Percentiles rank a stretch among this genome's conserved stretches.
These are phyloP conservation scores for Xylaria sp. DNA, from an alignment of 2,329 filamentous ascomycete genomes.

Conservation along the genomic window DNA sequence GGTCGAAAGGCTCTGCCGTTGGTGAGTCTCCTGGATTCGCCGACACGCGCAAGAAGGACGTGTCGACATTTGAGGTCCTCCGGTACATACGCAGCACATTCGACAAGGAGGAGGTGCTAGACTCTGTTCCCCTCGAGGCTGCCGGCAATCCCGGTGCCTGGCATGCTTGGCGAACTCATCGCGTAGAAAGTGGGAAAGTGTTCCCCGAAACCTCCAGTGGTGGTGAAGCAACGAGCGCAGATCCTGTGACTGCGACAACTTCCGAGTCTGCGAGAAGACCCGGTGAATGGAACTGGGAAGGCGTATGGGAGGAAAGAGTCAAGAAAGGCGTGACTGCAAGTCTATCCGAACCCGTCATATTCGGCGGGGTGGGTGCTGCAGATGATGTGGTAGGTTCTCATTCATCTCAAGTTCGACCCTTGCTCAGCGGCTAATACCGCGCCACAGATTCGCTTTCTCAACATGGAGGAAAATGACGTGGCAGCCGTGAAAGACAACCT, in stretches of 20 bases:
- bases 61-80: slow-evolving; percentile 69
- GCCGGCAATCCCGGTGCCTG: slow-evolving; percentile 90
- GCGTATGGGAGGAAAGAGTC: slow-evolving; percentile 91
- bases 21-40: slow-evolving; percentile 42
- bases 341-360: slow-evolving; percentile 78
- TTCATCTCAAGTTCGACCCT: slow-evolving; percentile 2
- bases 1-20: slow-evolving; percentile 32
- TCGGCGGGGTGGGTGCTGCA: slow-evolving; percentile 61
- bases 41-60: slow-evolving; percentile 45
- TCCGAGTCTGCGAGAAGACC: slow-evolving; percentile 55
- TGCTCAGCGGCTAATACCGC: slow-evolving; percentile 9
- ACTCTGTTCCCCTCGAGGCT: slow-evolving; percentile 76
- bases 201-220: slow-evolving; percentile 16
- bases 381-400: slow-evolving; percentile 70
- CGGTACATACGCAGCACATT: slow-evolving; percentile 84
- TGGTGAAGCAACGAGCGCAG: slow-evolving; percentile 9
- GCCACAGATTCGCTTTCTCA: slow-evolving; percentile 67
- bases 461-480: slow-evolving; percentile 62
- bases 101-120: slow-evolving; percentile 74
- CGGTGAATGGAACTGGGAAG: slow-evolving; percentile 96
- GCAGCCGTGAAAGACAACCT: slow-evolving; percentile 62
- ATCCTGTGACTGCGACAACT: slow-evolving; percentile 25
- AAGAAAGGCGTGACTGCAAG: slow-evolving; percentile 77
- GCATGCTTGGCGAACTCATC: slow-evolving; percentile 86
- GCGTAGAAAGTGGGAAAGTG: slow-evolving; percentile 52